These are phyloP conservation scores for Chenopodium suecicum DNA, from an alignment of 148 eudicot species.

Conservation along the genomic window DNA sequence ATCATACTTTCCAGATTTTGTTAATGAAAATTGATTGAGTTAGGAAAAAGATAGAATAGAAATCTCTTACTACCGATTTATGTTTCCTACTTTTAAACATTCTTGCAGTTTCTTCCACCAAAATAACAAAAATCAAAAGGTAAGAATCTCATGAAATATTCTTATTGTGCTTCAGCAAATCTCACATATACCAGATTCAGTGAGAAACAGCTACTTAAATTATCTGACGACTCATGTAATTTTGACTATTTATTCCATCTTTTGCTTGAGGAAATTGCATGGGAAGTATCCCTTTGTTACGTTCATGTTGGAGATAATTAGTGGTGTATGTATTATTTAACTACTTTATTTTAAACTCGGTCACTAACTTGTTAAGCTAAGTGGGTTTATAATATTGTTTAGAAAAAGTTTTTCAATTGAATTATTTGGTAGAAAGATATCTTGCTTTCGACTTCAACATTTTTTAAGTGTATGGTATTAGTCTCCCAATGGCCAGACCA, in stretches of 20 bases:
- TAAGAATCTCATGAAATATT: neutral
- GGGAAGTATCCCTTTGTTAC: neutral
- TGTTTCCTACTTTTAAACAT: neutral
- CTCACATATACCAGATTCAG: constrained; percentile 8
- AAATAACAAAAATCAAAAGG: neutral
- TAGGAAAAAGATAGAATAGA: neutral
- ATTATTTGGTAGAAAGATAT: no score
- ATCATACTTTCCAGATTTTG: neutral
- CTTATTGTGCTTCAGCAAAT: neutral
- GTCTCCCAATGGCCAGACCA: no score
- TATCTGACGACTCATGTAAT: no score
- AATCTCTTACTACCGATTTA: neutral
- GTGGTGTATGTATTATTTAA: neutral
- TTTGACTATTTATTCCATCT: neutral
- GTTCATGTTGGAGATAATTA: neutral
- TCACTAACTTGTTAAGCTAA: no score
- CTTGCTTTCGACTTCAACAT: no score
- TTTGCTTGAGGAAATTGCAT: constrained; percentile 5
- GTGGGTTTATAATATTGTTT: no score
- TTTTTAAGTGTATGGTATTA: no score
- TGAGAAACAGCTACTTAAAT: neutral
- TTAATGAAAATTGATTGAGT: neutral
- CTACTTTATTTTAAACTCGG: no score
- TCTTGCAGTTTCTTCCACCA: neutral
- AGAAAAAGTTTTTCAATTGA: no score